Conservation (phyloP, 2,329 filamentous ascomycete genomes). For the Monosporascus sp. region DNA sequence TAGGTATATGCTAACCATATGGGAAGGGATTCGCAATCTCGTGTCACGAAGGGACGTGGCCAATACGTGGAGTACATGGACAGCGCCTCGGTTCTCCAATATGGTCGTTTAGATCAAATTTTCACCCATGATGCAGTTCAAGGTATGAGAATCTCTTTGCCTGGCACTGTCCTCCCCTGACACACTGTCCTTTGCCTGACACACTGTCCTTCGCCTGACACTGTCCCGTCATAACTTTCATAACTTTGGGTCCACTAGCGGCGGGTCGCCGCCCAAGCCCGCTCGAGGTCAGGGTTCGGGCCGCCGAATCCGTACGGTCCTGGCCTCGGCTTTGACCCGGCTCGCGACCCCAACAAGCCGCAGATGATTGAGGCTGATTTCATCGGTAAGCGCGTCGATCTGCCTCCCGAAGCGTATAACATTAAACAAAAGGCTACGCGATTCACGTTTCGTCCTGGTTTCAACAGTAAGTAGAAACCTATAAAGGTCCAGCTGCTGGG, state of each 20-base stretch:
- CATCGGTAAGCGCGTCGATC: constrained; percentile 46
- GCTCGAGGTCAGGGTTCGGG: neutral
- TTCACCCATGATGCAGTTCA: no score
- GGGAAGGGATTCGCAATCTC: no score
- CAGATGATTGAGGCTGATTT: constrained; percentile 22
- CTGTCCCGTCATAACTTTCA: no score
- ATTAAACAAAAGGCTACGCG: constrained; percentile 19
- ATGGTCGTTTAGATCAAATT: no score
- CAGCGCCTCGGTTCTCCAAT: no score
- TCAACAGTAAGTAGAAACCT: constrained; percentile 50
- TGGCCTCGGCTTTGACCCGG: constrained; percentile 11
- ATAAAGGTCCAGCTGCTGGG: constrained; percentile 53
- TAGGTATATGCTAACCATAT: no score
- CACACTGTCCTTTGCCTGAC: no score
- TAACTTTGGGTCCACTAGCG: neutral
- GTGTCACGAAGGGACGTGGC: no score
- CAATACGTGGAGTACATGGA: no score
- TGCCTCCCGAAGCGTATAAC: constrained; percentile 52
- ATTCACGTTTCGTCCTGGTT: constrained; percentile 44
- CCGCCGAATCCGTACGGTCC: constrained; percentile 1
- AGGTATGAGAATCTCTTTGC: no score
- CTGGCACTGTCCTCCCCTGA: no score
- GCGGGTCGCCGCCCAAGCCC: neutral
- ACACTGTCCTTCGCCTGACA: no score
- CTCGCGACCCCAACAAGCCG: constrained; percentile 12